Conservation (phyloP, 2,329 filamentous ascomycete species). For the Trichoderma harzianum region DNA sequence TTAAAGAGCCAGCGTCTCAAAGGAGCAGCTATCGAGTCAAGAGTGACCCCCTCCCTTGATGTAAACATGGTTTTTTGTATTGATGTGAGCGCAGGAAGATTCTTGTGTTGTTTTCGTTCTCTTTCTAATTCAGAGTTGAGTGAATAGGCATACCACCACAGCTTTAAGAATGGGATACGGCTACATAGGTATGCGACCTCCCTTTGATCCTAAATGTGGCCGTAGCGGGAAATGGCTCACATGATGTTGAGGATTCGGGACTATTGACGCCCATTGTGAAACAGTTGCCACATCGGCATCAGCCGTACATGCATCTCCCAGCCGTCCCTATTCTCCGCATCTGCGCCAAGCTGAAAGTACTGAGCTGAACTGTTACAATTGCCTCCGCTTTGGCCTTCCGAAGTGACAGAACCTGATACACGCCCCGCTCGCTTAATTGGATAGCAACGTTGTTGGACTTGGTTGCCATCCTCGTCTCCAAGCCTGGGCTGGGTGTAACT, state of each 20-base stretch:
- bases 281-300: background rate
- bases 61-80: constrained; percentile 19
- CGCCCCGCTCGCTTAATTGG: background rate
- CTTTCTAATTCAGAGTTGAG: background rate
- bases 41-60: constrained; percentile 27
- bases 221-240: background rate
- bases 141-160: background rate
- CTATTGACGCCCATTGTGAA: background rate
- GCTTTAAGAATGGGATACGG: background rate
- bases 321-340: background rate
- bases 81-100: background rate
- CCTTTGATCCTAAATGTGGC: background rate
- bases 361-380: background rate
- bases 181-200: background rate
- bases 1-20: constrained; percentile 24
- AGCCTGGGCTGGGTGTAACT: background rate
- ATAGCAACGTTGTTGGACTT: background rate
- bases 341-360: background rate
- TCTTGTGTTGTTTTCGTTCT: background rate
- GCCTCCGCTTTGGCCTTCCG: background rate
- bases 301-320: background rate
- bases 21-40: constrained; percentile 24
- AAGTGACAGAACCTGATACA: background rate
- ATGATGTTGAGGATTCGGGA: background rate
- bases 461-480: background rate